Conservation (phyloP, 441 rosid genomes). For the Capsella rubella region DNA sequence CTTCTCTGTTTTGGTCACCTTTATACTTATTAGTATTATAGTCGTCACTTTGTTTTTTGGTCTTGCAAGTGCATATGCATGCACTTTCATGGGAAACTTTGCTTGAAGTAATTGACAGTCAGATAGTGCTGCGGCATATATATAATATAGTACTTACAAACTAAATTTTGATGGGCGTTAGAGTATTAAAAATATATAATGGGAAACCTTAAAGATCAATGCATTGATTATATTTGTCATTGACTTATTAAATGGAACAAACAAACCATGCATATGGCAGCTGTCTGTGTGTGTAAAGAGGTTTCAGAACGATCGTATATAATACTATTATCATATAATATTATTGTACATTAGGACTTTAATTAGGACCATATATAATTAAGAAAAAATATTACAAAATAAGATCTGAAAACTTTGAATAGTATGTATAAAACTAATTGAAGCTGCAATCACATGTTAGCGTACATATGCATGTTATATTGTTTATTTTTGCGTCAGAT, state of each 20-base stretch:
- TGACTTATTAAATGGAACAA: not conserved
- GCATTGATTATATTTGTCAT: not conserved
- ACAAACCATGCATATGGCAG: slow-evolving; percentile 1
- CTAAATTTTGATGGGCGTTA: not conserved
- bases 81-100: not conserved
- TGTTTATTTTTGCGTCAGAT: slow-evolving; percentile 11
- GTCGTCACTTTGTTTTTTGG: not conserved
- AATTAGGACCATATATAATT: not conserved
- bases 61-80: not conserved
- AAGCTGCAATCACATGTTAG: slow-evolving; percentile 32
- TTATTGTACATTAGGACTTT: not conserved
- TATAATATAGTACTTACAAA: not conserved
- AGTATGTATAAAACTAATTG: not conserved
- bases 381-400: not conserved
- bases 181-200: not conserved
- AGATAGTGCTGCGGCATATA: not conserved
- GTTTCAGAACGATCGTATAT: not conserved
- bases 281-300: not conserved
- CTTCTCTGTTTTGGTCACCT: slow-evolving; percentile 23
- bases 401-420: not conserved
- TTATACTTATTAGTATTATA: not conserved
- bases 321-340: not conserved
- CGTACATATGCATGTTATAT: slow-evolving; percentile 15
- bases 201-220: not conserved
- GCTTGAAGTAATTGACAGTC: not conserved